A percentile compares a stretch with the other conserved stretches of the same genome.
phyloP scores from a whole-genome alignment of 2,329 filamentous ascomycete species.

The Elsinoe australis region DNA sequence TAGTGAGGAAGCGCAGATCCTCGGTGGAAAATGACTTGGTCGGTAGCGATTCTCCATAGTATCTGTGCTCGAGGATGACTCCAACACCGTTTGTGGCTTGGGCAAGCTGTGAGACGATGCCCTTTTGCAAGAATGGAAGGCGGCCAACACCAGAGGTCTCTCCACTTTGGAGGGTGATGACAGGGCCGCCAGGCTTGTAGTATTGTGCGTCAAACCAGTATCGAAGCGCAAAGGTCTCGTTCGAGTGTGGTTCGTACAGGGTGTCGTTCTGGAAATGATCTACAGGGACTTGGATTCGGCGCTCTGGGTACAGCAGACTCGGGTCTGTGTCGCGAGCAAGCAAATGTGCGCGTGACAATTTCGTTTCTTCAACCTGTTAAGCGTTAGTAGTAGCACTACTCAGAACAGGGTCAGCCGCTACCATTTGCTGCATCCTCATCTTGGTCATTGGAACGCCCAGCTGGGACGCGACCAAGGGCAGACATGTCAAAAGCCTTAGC shows the following conservation, averaged over 20 bases:
- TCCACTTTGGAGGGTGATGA: slow-evolving; percentile 68
- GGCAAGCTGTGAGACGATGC: slow-evolving; percentile 63
- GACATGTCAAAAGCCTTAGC: slow-evolving; percentile 9
- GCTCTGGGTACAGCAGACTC: slow-evolving; percentile 37
- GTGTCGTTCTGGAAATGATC: slow-evolving; percentile 81
- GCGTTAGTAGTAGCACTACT: background rate
- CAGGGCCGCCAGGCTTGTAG: slow-evolving; percentile 70
- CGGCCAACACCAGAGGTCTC: slow-evolving; percentile 59
- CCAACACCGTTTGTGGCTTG: slow-evolving; percentile 65
- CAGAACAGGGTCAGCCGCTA: background rate
- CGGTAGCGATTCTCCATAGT: slow-evolving; percentile 73
- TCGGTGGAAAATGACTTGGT: slow-evolving; percentile 57
- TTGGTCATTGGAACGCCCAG: slow-evolving; percentile 9
- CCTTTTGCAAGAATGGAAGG: slow-evolving; percentile 66
- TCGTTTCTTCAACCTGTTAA: slow-evolving; percentile 6
- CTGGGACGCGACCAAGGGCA: slow-evolving; percentile 11
- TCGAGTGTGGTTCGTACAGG: slow-evolving; percentile 66
- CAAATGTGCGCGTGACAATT: slow-evolving; percentile 3
- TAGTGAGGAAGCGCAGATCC: slow-evolving; percentile 72
- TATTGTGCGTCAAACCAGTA: slow-evolving; percentile 77
- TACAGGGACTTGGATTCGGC: slow-evolving; percentile 52
- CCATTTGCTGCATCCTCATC: slow-evolving; percentile 14
- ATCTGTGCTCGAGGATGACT: slow-evolving; percentile 78
- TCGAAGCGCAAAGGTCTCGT: slow-evolving; percentile 59
- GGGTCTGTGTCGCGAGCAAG: slow-evolving; percentile 28